Percentiles rank a stretch among this genome's conserved stretches.
phyloP scores from a whole-genome alignment of 345 rosid species.

The Boechera retrofracta region DNA sequence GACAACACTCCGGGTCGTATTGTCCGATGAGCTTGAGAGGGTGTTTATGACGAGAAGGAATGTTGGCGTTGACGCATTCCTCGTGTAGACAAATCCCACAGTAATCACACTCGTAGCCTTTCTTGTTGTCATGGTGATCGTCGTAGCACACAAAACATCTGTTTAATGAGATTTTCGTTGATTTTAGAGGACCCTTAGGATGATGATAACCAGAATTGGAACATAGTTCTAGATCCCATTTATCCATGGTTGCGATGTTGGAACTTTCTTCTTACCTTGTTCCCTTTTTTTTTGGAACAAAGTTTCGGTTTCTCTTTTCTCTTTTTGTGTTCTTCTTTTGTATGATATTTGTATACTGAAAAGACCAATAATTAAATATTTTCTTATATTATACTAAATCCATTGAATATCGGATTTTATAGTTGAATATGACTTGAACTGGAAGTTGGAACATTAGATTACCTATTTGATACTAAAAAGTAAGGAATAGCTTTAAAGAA shows the following conservation, averaged over 20 bases:
- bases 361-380: not conserved
- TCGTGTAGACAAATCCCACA: not conserved
- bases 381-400: too few relatives aligned
- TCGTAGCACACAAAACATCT: not conserved
- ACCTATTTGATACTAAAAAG: too few relatives aligned
- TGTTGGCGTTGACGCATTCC: not conserved
- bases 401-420: too few relatives aligned
- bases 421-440: too few relatives aligned
- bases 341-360: not conserved
- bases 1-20: not conserved
- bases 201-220: too few relatives aligned
- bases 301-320: not conserved
- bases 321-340: not conserved
- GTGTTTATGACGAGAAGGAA: slow-evolving; percentile 28
- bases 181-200: not conserved
- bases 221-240: too few relatives aligned
- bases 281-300: not conserved
- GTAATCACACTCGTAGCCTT: not conserved
- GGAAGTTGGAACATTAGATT: too few relatives aligned
- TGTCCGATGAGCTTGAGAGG: not conserved
- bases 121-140: not conserved
- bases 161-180: not conserved
- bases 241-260: not conserved
- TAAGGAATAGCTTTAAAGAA: too few relatives aligned
- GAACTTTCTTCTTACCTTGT: not conserved